Evolutionary conservation across 805 yeast species (phyloP).

Genomic region (Zygoascus flipseniorum): DNA sequence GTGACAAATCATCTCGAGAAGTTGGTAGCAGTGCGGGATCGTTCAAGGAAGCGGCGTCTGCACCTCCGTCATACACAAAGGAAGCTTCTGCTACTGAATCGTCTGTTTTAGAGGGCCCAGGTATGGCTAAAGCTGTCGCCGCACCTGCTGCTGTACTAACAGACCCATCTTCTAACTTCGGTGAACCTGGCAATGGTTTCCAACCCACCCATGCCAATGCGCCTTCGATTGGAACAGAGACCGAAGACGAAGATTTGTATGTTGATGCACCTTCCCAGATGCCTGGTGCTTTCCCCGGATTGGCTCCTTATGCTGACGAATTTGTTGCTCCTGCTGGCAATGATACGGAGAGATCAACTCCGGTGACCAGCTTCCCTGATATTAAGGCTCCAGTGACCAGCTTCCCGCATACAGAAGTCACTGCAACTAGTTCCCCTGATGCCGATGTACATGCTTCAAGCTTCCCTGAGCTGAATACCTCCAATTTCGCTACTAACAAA

Average conservation of each 20-base stretch:
- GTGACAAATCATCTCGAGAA: constrained; percentile 1
- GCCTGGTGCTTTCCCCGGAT: constrained; percentile 14
- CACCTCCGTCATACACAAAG: neutral
- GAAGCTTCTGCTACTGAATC: neutral
- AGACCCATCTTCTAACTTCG: neutral
- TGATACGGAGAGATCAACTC: neutral
- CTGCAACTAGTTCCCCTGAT: neutral
- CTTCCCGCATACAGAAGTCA: neutral
- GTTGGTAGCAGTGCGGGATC: neutral
- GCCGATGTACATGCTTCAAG: constrained; percentile 21
- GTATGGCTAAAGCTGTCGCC: neutral
- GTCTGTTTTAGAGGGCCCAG: neutral
- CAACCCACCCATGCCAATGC: neutral
- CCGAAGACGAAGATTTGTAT: neutral
- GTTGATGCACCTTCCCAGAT: constrained; percentile 1
- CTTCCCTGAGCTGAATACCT: constrained; percentile 13
- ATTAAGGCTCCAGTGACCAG: neutral
- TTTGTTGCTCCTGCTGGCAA: constrained; percentile 1
- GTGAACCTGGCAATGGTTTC: neutral
- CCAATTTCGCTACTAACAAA: neutral
- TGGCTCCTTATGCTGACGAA: neutral
- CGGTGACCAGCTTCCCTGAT: neutral
- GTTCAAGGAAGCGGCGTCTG: neutral
- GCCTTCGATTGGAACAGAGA: neutral
- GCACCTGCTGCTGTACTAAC: neutral